A percentile compares a stretch with the other conserved stretches of the same genome.
Conservation (phyloP, 305 asterid species). For the Plantago coronopus region DNA sequence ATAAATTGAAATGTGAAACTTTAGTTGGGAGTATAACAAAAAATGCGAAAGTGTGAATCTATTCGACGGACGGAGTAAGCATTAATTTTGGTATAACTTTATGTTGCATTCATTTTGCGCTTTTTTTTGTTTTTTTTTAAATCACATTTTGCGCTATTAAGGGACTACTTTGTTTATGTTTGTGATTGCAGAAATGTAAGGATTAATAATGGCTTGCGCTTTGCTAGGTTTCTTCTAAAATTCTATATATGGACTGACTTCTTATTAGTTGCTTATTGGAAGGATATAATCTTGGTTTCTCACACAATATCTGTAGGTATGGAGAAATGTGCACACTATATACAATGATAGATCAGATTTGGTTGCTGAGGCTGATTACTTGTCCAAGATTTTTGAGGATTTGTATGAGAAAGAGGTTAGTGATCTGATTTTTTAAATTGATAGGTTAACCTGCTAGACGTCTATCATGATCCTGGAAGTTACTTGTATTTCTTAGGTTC, state of each 20-base stretch:
- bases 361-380: slow-evolving; percentile 52
- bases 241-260: neutral
- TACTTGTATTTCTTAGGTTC: slow-evolving; percentile 49
- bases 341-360: slow-evolving; percentile 61
- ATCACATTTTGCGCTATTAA: neutral
- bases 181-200: neutral
- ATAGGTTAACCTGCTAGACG: slow-evolving; percentile 4
- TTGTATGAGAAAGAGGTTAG: slow-evolving; percentile 75
- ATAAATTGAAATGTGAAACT: too few species aligned
- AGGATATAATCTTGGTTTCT: slow-evolving; percentile 23
- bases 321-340: slow-evolving; percentile 65
- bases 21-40: too few species aligned
- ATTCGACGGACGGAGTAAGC: too few species aligned
- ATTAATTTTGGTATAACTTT: neutral
- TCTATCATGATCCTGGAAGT: slow-evolving; percentile 8
- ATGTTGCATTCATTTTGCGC: neutral
- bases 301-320: slow-evolving; percentile 47
- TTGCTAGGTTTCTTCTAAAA: neutral
- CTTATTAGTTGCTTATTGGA: neutral
- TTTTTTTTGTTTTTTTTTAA: too few species aligned
- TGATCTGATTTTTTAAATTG: neutral
- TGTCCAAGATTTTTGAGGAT: slow-evolving; percentile 64
- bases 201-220: slow-evolving; percentile 3
- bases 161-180: neutral
- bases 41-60: too few species aligned